Conservation (phyloP, 1,139 yeast species). For the Geotrichum candidum region DNA sequence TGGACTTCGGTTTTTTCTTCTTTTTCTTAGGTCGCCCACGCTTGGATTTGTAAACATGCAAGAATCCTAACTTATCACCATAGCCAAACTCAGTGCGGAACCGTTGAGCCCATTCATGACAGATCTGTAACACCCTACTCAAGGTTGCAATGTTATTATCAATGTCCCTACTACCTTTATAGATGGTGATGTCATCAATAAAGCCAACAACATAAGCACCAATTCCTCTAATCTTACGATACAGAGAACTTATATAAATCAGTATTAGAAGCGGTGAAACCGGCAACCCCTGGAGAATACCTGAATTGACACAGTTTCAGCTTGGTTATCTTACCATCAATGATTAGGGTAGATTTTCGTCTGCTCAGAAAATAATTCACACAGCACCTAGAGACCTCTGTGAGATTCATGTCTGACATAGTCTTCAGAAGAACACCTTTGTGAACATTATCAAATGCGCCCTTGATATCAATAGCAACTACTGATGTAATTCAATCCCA, state of each 20-base stretch:
- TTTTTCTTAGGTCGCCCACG: no score
- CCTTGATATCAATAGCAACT: conserved; percentile 7
- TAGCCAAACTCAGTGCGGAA: no score
- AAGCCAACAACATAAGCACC: neutral
- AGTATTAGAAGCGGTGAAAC: neutral
- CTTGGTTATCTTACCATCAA: neutral
- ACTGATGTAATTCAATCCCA: neutral
- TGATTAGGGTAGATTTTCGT: neutral
- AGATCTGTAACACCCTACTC: no score
- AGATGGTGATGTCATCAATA: neutral
- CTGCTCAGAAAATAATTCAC: neutral
- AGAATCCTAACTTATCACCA: no score
- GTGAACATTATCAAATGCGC: conserved; percentile 14
- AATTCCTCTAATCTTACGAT: no score
- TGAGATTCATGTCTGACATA: neutral
- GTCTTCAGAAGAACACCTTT: conserved; percentile 9
- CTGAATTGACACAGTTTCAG: neutral
- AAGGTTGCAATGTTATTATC: no score
- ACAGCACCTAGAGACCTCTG: neutral
- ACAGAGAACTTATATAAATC: neutral
- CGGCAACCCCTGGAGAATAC: neutral
- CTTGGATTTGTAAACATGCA: no score
- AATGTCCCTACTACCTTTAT: no score
- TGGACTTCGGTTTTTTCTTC: no score
- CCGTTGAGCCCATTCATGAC: no score